Percentiles rank a stretch among this genome's conserved stretches.
Conservation (phyloP, 495 filamentous ascomycete genomes). For the Cairneyella variabilis region DNA sequence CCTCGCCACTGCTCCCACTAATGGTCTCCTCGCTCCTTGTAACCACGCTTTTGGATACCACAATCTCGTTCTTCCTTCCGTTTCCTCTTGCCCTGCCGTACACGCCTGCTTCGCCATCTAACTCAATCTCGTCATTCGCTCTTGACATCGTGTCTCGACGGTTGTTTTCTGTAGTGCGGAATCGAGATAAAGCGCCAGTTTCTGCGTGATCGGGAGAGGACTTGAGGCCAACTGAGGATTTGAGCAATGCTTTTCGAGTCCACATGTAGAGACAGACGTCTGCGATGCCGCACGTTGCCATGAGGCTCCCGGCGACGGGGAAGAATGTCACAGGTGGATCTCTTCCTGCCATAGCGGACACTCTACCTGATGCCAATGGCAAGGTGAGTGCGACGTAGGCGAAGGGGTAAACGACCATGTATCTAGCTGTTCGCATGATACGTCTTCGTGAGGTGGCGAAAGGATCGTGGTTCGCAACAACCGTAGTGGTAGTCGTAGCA, state of each 20-base stretch:
- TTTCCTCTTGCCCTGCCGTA: not conserved
- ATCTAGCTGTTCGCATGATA: conserved; percentile 37
- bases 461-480: not conserved
- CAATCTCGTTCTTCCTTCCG: not conserved
- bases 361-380: conserved; percentile 52
- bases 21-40: not conserved
- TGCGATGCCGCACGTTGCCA: conserved; percentile 55
- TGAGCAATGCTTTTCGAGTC: conserved; percentile 37
- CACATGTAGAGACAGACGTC: conserved; percentile 57
- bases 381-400: conserved; percentile 54
- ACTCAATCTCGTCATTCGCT: not conserved
- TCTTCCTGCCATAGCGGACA: conserved; percentile 44
- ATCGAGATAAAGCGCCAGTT: not conserved
- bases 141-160: too few species aligned
- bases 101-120: not conserved
- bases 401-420: conserved; percentile 60
- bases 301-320: conserved; percentile 50
- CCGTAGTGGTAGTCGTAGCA: conserved; percentile 9
- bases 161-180: too few species aligned
- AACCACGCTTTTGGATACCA: not conserved
- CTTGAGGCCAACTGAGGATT: conserved; percentile 2
- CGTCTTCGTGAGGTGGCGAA: conserved; percentile 8
- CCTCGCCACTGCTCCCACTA: too few species aligned
- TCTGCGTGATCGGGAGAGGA: not conserved
- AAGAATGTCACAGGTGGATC: conserved; percentile 41